Evolutionary conservation across 495 filamentous ascomycete genomes (phyloP).

Genomic region (Parathielavia hyrcaniae): DNA sequence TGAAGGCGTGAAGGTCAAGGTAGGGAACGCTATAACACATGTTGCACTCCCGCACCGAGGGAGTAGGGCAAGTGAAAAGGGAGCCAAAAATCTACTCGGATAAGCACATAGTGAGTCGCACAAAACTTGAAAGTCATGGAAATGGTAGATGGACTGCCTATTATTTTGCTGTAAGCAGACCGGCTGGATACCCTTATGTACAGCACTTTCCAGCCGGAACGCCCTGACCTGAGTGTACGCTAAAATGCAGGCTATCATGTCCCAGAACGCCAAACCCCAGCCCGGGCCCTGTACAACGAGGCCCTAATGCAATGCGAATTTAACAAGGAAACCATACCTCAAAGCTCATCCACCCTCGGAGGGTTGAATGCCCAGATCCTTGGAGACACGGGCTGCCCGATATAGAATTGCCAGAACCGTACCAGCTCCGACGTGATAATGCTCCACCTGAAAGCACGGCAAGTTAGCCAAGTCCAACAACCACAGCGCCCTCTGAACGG

Average conservation of each 20-base stretch:
- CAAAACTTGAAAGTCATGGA: not conserved
- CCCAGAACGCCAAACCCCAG: slow-evolving; percentile 21
- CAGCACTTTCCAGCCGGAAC: not conserved
- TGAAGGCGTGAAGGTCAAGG: slow-evolving; percentile 61
- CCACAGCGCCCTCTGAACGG: not conserved
- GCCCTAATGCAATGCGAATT: slow-evolving; percentile 5
- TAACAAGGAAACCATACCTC: slow-evolving; percentile 2
- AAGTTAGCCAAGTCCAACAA: slow-evolving; percentile 18
- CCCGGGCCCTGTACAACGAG: not conserved
- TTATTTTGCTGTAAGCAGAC: not conserved
- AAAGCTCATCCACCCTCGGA: slow-evolving; percentile 51
- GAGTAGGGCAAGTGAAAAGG: slow-evolving; percentile 14
- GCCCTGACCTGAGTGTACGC: not conserved
- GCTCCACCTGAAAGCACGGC: slow-evolving; percentile 44
- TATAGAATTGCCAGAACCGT: slow-evolving; percentile 66
- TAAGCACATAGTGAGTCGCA: not conserved
- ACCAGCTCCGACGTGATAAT: slow-evolving; percentile 55
- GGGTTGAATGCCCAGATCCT: slow-evolving; percentile 58
- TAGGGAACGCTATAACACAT: slow-evolving; percentile 65
- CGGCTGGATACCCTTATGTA: not conserved
- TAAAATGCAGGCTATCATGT: not conserved
- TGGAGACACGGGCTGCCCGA: slow-evolving; percentile 69
- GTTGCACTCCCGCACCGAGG: slow-evolving; percentile 40
- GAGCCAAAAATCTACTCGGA: slow-evolving; percentile 19
- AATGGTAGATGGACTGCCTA: not conserved